Evolutionary conservation across 2,329 filamentous ascomycete species (phyloP), one percentile per base, ranked within the genome.

Genomic region (Zasmidium angulare): DNA sequence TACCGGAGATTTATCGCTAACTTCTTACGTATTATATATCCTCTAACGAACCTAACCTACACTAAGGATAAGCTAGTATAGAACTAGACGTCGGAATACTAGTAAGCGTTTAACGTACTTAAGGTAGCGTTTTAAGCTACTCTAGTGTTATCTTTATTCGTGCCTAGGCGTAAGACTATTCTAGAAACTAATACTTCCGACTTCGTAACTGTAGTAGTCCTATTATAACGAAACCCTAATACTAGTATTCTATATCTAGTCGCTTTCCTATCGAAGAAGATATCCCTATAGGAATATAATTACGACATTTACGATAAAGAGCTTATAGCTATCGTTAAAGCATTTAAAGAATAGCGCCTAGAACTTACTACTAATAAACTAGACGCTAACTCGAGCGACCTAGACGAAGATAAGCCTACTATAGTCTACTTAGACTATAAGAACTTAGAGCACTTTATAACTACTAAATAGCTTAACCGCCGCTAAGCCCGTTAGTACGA

Each of bases 251-350:
- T 29, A 17, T 21, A 26, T 6, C 53, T 43, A 20, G 31, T 59
- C 1, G 36, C 53, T 12, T 65, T 55, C 50, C 51, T 56, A 9
- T 63, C 47, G 17, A 59, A 52, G 43, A 63, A 61, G 47, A 47
- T 63, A n/a, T 56, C n/a, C 11, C 46, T 23, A 2, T 31, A 29
- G 1, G 53, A 65, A n/a, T n/a, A n/a, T n/a, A n/a, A n/a, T n/a
- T n/a, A n/a, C n/a, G n/a, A n/a, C n/a, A n/a, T n/a, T n/a, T n/a
- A n/a, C n/a, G n/a, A n/a, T n/a, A n/a, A n/a, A n/a, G n/a, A n/a
- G n/a, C n/a, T n/a, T n/a, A n/a, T 36, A 36, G 71, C 72, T 1
- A 72, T 77, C 26, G 55, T 76, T 1, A 20, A 50, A 11, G 40
- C 50, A n/a, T 64, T 75, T 17, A 49, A 71, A 53, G 51, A 69